phyloP scores from a whole-genome alignment of 345 rosid species.

The Cochlearia excelsa region DNA sequence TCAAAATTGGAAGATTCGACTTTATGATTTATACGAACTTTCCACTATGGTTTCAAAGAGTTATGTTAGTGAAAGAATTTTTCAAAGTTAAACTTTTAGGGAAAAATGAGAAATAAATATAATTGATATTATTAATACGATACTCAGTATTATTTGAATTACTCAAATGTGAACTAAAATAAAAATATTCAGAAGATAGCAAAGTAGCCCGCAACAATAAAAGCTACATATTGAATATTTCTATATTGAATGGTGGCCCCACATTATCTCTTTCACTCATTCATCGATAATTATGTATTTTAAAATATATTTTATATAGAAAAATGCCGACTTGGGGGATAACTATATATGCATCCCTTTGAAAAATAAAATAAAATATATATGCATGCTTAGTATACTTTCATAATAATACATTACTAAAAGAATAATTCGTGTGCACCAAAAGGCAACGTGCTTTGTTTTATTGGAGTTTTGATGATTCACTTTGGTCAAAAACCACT shows the following conservation, averaged over 20 bases:
- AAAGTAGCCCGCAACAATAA: background rate
- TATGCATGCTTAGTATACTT: too few relatives aligned
- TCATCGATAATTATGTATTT: too few relatives aligned
- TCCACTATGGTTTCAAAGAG: background rate
- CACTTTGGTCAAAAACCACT: slow-evolving; percentile 36
- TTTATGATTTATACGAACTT: slow-evolving; percentile 1
- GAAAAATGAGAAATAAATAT: too few relatives aligned
- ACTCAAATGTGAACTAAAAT: background rate
- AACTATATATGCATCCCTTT: too few relatives aligned
- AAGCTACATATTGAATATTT: background rate
- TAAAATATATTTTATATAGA: too few relatives aligned
- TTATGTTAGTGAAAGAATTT: background rate
- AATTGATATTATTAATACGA: too few relatives aligned
- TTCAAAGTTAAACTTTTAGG: background rate
- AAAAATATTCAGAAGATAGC: background rate
- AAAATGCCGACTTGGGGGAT: too few relatives aligned
- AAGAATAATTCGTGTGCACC: slow-evolving; percentile 13
- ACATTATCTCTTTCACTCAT: too few relatives aligned
- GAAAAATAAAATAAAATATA: too few relatives aligned
- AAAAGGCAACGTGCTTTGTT: slow-evolving; percentile 33
- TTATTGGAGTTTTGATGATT: slow-evolving; percentile 34
- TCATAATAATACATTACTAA: too few relatives aligned
- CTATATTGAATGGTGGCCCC: background rate
- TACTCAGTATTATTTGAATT: too few relatives aligned
- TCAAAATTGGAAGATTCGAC: slow-evolving; percentile 10